Evolutionary conservation across 441 rosid genomes (phyloP), one percentile per base, ranked within the genome.

Genomic region (Adansonia madagascariensis): DNA sequence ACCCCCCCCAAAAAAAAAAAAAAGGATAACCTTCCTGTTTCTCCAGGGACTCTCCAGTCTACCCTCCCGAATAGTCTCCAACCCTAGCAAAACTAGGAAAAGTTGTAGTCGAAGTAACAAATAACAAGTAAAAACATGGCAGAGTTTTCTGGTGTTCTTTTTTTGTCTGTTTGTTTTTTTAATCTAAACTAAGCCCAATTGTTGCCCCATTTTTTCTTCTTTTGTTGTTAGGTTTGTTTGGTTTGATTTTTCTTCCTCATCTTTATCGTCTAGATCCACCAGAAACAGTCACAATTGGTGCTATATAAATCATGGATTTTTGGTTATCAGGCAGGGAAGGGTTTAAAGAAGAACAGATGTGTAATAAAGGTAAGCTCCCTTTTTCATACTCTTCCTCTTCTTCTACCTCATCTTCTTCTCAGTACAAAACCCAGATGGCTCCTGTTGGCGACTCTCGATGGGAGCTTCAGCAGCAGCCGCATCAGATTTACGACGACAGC

Each of bases 331-430:
- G 47, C 9, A 77, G 68, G 53, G 75, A 82, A 59, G 84, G 59
- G 12, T 78, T 77, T 73, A 49, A 81, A 77, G 86, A 81, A 72
- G 82, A 78, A 12, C 71, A 80, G 46, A 69, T 70, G 73, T 79
- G 60, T 71, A 78, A 77, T 71, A 79, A 79, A 83, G 82, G 81
- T 57, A 84, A 80, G 80, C 76, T 77, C 17, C 84, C 84, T 35
- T 76, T 79, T 71, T 73, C 85, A 0, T 80, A 73, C 75, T 79
- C 85, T 22, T 84, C 86, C 1, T 81, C 82, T n/a, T 71, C 84
- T 3, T 84, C 80, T 14, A 12, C 56, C 12, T 78, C 86, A 6
- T 81, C 86, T 44, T 84, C 87, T 39, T 78, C 80, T 61, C 82
- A 76, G 2, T 53, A 76, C 71, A 78, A 77, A 71, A 8, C 55